Evolutionary conservation across 768 basidiomycete genomes (phyloP), one percentile per base, ranked within the genome.

Genomic region (Russula foetens): DNA sequence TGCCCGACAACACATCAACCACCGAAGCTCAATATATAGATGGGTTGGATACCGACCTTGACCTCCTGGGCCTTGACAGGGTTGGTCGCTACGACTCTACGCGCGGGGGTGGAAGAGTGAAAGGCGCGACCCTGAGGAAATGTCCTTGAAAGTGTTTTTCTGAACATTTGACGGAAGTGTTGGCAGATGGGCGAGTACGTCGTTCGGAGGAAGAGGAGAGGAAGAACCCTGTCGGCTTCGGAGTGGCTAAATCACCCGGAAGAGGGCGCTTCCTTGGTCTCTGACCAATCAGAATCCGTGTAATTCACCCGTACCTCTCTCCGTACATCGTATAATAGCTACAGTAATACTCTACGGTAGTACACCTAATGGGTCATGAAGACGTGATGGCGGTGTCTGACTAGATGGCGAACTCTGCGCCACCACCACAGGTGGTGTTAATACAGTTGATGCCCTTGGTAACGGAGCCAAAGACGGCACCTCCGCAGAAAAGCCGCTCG

Each of bases 61-160:
- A 86, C 90, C 74, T 92, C 85, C 74, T 91, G 80, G 17, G 91
- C 92, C 72, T 84, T 89, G 65, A 85, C 80, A 26, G 89, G 86
- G 68, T 81, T 86, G 49, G 87, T 84, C 43, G 84, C 83, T 60
- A 84, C 82, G 65, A 91, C 78, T 69, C 77, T 82, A 63, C 78
- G 74, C 24, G 77, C 80, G 44, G 82, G 74, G 8, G 82, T 72
- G 2, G 92, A 84, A 1, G 84, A 76, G 69, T 84, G 82, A 73
- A 92, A 92, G 5, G 83, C 75, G 63, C 87, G 65, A 26, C 38
- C 81, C 35, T 74, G 75, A 48, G 72, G 66, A 54, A 85, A 73
- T 59, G 79, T 75, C 71, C 78, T 81, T 48, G 77, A 78, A 64
- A 91, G 71, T 60, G 80, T 75, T 74, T 81, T 89, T 74, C 76